Percentiles rank a stretch among this genome's conserved stretches.
These are phyloP conservation scores for Solanum chilense DNA, from an alignment of 257 asterid species.

Conservation along the genomic window DNA sequence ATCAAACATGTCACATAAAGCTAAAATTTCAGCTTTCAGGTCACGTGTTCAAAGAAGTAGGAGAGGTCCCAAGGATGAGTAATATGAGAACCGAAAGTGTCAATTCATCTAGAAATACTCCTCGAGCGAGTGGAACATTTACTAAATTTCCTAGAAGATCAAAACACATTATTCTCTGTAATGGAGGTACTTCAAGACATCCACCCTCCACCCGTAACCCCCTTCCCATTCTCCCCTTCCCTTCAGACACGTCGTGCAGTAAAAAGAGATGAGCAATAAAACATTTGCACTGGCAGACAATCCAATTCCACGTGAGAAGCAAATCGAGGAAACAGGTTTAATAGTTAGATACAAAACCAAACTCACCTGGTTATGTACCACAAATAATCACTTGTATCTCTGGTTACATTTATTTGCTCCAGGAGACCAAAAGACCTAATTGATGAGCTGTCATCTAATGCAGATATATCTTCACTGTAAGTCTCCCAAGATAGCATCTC, in stretches of 20 bases:
- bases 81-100: neutral
- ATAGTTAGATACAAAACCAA: neutral
- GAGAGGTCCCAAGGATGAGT: neutral
- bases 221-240: neutral
- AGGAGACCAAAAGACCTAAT: conserved; percentile 64
- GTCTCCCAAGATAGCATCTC: conserved; percentile 80
- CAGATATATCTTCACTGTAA: conserved; percentile 67
- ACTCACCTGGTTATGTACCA: conserved; percentile 82
- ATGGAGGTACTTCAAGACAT: neutral
- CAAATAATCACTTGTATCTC: conserved; percentile 83
- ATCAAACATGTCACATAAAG: neutral
- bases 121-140: neutral
- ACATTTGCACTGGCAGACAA: neutral
- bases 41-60: neutral
- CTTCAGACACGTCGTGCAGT: neutral
- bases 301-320: neutral
- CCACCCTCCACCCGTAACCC: neutral
- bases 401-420: conserved; percentile 89
- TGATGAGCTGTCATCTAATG: conserved; percentile 62
- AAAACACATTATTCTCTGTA: neutral
- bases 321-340: neutral
- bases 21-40: neutral
- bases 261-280: neutral
- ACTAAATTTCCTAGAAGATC: neutral
- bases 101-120: neutral